Evolutionary conservation across 2,329 filamentous ascomycete species (phyloP).

Genomic region (Cladosporium sp.): DNA sequence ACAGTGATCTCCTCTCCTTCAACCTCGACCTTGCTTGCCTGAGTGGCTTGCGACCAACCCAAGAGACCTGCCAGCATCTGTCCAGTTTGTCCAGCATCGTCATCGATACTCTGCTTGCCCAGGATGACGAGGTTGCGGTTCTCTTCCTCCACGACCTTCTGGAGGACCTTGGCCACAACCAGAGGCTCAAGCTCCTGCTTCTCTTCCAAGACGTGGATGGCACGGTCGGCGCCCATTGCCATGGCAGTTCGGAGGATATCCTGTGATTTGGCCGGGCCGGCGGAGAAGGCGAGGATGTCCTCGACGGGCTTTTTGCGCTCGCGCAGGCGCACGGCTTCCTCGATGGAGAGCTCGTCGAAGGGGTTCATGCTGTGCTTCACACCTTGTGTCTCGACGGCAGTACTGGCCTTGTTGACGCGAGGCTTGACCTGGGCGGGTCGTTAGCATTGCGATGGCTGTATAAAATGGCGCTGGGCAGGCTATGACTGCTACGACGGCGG

Average conservation of each 20-base stretch:
- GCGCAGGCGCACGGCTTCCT: constrained; percentile 92
- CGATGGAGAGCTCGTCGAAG: constrained; percentile 96
- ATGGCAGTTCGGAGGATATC: constrained; percentile 94
- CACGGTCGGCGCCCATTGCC: constrained; percentile 97
- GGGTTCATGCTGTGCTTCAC: constrained; percentile 99
- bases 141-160: constrained; percentile 77
- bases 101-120: constrained; percentile 98
- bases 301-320: constrained; percentile 78
- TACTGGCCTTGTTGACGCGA: constrained; percentile 70
- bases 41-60: constrained; percentile 92
- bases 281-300: constrained; percentile 87
- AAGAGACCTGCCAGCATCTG: constrained; percentile 95
- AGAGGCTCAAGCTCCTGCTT: constrained; percentile 87
- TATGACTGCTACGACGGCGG: constrained; percentile 3
- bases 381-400: constrained; percentile 85
- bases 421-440: constrained; percentile 61
- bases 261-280: constrained; percentile 81
- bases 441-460: constrained; percentile 11
- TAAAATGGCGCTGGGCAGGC: constrained; percentile 9
- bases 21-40: constrained; percentile 83
- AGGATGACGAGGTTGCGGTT: constrained; percentile 89
- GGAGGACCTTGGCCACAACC: constrained; percentile 85
- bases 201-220: constrained; percentile 69
- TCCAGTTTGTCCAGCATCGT: constrained; percentile 92
- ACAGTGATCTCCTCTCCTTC: constrained; percentile 72